Evolutionary conservation across 2,329 filamentous ascomycete genomes (phyloP).

Genomic region (Alternaria ventricosa): DNA sequence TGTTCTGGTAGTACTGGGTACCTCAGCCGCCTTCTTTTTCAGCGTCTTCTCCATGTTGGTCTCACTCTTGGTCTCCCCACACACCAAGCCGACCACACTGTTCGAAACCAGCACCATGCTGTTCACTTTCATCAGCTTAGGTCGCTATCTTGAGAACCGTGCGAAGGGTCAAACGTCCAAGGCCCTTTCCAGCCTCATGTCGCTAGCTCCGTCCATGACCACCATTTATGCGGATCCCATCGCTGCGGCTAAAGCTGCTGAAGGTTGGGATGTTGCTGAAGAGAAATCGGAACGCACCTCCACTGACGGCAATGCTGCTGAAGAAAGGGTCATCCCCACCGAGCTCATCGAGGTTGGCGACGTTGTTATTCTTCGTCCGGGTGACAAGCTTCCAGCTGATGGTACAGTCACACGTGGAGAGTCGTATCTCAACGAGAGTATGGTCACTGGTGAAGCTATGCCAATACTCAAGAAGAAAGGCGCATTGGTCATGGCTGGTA

Average conservation of each 20-base stretch:
- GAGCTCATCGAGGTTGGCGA: conserved; percentile 94
- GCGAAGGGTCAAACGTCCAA: conserved; percentile 97
- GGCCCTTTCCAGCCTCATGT: conserved; percentile 93
- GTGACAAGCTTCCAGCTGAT: conserved; percentile 96
- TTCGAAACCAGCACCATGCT: conserved; percentile 99
- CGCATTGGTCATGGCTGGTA: conserved; percentile 83
- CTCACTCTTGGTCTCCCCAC: conserved; percentile 75
- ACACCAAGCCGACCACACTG: conserved; percentile 82
- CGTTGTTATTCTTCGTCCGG: conserved; percentile 88
- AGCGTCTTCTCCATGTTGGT: conserved; percentile 87
- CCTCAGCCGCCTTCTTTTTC: conserved; percentile 95
- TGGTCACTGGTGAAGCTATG: conserved; percentile 98
- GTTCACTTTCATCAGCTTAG: conserved; percentile 91
- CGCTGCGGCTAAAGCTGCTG: conserved; percentile 87
- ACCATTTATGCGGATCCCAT: conserved; percentile 96
- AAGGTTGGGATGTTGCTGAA: conserved; percentile 68
- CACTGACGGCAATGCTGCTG: conserved; percentile 66
- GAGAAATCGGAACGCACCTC: conserved; percentile 54
- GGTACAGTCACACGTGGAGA: conserved; percentile 86
- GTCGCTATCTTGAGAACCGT: conserved; percentile 89
- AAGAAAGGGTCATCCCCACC: conserved; percentile 87
- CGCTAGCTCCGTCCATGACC: conserved; percentile 92
- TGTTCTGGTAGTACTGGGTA: conserved; percentile 90
- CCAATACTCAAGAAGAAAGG: conserved; percentile 89
- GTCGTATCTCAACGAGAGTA: conserved; percentile 94